Evolutionary conservation across 345 rosid genomes (phyloP).

Genomic region (Ceriops zippeliana): DNA sequence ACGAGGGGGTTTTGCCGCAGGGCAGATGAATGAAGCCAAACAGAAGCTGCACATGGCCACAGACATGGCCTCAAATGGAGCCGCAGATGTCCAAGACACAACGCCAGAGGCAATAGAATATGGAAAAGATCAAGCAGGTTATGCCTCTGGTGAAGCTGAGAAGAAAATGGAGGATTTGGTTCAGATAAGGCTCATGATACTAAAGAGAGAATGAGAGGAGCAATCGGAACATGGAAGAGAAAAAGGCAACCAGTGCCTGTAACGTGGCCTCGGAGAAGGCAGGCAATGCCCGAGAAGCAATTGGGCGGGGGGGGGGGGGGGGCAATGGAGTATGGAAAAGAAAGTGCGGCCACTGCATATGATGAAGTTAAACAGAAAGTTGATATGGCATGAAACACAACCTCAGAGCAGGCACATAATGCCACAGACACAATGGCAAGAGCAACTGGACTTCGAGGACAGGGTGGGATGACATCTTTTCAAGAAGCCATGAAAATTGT

Average conservation of each 20-base stretch:
- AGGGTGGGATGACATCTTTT: not conserved
- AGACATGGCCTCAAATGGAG: constrained; percentile 7
- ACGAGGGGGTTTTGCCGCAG: constrained; percentile 1
- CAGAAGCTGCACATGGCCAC: constrained; percentile 4
- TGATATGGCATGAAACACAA: not conserved
- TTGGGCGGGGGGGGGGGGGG: not conserved
- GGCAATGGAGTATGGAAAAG: constrained; percentile 4
- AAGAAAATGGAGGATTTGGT: not conserved
- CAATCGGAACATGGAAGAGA: constrained; percentile 14
- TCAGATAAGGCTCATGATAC: constrained; percentile 15
- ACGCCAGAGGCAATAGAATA: constrained; percentile 6
- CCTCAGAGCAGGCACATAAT: constrained; percentile 3
- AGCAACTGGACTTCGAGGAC: not conserved
- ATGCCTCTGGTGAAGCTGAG: not conserved
- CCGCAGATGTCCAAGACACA: constrained; percentile 7
- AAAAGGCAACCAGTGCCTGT: constrained; percentile 4
- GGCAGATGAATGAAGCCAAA: constrained; percentile 23
- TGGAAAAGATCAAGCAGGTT: constrained; percentile 1
- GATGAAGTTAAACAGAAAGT: constrained; percentile 5
- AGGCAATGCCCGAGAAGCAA: constrained; percentile 9
- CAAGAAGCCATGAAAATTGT: constrained; percentile 31
- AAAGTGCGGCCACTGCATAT: not conserved
- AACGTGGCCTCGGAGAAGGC: constrained; percentile 9
- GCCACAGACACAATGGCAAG: not conserved
- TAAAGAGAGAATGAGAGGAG: constrained; percentile 9